phyloP scores from a whole-genome alignment of 129 eudicot genomes.

The Arctium lappa region DNA sequence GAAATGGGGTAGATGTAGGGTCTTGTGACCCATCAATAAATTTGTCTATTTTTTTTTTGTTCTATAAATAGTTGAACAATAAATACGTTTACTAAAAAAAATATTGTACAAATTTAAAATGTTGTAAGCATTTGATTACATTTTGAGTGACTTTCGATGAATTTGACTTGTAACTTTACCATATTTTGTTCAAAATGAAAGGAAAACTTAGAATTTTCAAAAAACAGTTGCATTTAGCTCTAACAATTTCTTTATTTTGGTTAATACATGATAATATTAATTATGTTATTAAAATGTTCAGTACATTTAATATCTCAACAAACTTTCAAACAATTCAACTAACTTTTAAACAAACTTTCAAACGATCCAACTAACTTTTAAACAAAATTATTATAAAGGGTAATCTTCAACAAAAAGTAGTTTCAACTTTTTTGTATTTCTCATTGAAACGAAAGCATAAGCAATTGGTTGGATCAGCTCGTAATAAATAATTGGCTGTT shows the following conservation, averaged over 20 bases:
- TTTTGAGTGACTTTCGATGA: neutral
- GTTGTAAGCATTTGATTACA: neutral
- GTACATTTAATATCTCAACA: neutral
- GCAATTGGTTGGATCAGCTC: too few species aligned
- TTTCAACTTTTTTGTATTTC: too few species aligned
- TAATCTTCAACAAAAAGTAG: too few species aligned
- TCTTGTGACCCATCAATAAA: neutral
- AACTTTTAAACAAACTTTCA: neutral
- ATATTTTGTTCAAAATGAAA: neutral
- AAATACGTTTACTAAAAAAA: too few species aligned
- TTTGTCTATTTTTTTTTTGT: neutral
- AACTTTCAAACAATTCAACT: neutral
- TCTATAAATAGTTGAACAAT: neutral
- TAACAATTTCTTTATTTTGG: too few species aligned
- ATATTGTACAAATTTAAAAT: neutral
- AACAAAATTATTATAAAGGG: too few species aligned
- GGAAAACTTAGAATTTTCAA: too few species aligned
- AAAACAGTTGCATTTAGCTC: neutral
- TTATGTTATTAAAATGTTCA: too few species aligned
- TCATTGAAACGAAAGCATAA: too few species aligned
- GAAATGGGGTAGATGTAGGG: neutral
- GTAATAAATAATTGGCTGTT: too few species aligned
- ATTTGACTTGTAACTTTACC: neutral
- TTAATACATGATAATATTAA: too few species aligned
- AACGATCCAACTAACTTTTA: neutral